Base-by-base conservation (phyloP, 2,329 filamentous ascomycete genomes). In the Venturia nashicola region DNA sequence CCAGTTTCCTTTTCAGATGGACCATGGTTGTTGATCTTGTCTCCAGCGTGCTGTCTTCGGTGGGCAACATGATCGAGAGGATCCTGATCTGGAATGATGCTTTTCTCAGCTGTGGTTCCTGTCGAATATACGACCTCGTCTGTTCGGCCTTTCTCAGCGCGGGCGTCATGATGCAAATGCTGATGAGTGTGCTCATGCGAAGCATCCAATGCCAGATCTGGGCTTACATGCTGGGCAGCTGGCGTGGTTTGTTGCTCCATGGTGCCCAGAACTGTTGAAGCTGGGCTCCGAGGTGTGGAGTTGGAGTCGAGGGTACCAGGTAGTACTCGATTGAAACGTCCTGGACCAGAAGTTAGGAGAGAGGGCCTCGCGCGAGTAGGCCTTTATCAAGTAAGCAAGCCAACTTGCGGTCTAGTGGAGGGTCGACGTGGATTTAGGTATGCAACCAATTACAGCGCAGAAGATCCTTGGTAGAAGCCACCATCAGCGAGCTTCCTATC, bases 51-150 rank as follows among this genome's bases (percentile, higher is more conserved):
- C 32, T 68, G 67, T 20, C 72, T 71, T 57, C 73, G 69, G 61
- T 77, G 75, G 23, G 73, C 68, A n/a, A 68, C 70, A 68, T 77
- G 75, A 68, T 79, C 77, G 60, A 78, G 74, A 5, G 76, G 73
- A 51, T 72, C 66, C 16, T 66, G 65, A 5, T 67, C 59, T 6
- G 72, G 70, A 36, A 75, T 71, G 16, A 70, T 68, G 64, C 68
- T 68, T 61, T 69, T 70, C 61, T 76, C 74, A 40, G 66, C 66
- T 11, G 74, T 75, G 23, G 74, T 75, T 57, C 73, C 74, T 2
- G 68, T 67, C 16, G 72, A 70, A 68, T 76, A 76, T n/a, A 66
- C 65, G 8, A 67, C 63, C 23, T 71, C 66, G 34, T 65, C 65
- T 18, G 27, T 40, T 51, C 67, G 65, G 46, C 67, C 68, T 62